Evolutionary conservation across 129 eudicot genomes (phyloP).

Genomic region (Heracleum sosnowskyi): DNA sequence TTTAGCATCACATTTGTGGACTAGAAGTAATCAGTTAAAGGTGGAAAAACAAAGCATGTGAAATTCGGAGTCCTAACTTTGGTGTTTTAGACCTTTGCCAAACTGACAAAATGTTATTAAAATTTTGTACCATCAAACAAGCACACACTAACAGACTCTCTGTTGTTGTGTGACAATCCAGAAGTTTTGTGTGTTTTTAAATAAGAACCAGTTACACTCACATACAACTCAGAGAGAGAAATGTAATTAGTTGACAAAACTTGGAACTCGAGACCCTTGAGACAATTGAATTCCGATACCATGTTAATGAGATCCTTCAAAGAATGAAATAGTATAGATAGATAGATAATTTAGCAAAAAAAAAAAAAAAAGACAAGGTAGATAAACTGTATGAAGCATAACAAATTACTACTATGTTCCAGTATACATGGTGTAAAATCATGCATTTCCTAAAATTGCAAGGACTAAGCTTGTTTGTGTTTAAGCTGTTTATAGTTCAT

Average conservation of each 20-base stretch:
- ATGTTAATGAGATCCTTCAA: background rate
- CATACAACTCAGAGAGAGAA: no score
- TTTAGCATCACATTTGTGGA: background rate
- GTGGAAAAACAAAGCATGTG: background rate
- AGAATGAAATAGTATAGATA: no score
- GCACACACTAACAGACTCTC: background rate
- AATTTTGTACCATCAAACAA: no score
- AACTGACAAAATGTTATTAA: background rate
- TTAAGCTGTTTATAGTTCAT: background rate
- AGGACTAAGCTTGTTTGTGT: background rate
- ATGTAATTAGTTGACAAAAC: background rate
- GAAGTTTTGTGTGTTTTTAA: no score
- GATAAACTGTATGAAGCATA: background rate
- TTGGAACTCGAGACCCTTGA: background rate
- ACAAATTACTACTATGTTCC: background rate
- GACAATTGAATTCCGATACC: background rate
- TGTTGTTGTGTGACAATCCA: no score
- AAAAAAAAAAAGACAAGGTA: no score
- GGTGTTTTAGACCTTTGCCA: background rate
- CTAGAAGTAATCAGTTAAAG: background rate
- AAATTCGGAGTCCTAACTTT: background rate
- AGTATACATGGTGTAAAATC: background rate
- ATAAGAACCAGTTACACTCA: no score
- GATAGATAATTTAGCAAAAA: no score
- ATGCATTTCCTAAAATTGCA: background rate